phyloP scores from a whole-genome alignment of 164 flowering plant species.

The Vitis vinifera region DNA sequence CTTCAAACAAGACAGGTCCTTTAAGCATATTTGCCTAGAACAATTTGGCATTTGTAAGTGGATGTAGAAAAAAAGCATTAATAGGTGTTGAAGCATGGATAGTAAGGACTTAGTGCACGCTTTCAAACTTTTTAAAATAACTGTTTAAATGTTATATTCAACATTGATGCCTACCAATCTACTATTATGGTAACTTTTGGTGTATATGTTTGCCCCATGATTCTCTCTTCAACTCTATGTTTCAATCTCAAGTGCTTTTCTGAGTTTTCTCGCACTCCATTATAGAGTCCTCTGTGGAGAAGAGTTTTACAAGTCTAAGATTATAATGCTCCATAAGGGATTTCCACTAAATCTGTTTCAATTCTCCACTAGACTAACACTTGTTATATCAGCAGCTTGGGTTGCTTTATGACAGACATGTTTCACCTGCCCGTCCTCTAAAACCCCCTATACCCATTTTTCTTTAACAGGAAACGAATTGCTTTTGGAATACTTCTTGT shows the following conservation, averaged over 20 bases:
- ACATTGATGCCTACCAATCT: background rate
- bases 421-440: too few relatives aligned
- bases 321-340: too few relatives aligned
- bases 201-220: background rate
- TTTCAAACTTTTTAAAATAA: background rate
- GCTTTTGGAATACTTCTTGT: too few relatives aligned
- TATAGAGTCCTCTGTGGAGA: too few relatives aligned
- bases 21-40: slow-evolving; percentile 55
- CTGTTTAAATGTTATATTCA: background rate
- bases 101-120: background rate
- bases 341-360: too few relatives aligned
- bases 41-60: background rate
- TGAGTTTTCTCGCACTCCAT: too few relatives aligned
- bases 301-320: too few relatives aligned
- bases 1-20: slow-evolving; percentile 54
- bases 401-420: too few relatives aligned
- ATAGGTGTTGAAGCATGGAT: slow-evolving; percentile 4
- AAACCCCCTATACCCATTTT: too few relatives aligned
- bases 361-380: too few relatives aligned
- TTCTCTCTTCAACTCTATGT: background rate
- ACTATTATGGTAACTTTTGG: background rate
- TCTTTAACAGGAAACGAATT: too few relatives aligned
- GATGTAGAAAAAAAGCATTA: background rate
- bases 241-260: background rate
- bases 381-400: too few relatives aligned